Evolutionary conservation across 495 filamentous ascomycete genomes (phyloP).

Genomic region (Sabuloglossum arenarium): DNA sequence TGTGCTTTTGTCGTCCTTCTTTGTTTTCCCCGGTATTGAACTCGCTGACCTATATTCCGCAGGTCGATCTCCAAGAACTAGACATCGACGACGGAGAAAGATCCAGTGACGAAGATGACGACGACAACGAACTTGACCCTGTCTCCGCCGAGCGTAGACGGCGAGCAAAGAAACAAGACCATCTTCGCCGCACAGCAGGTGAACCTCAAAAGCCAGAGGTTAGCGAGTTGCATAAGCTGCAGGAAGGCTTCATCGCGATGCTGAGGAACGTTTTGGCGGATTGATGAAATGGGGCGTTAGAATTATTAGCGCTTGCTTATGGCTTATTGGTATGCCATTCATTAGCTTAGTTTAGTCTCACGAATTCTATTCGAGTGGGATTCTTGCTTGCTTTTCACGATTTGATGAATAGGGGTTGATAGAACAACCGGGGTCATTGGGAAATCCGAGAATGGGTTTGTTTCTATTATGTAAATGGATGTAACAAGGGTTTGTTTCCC

Average conservation of each 20-base stretch:
- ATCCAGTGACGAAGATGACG: slow-evolving; percentile 44
- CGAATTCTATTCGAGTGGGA: too few species aligned
- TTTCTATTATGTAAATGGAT: too few species aligned
- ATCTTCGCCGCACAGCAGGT: slow-evolving; percentile 61
- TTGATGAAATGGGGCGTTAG: too few species aligned
- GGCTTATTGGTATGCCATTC: not conserved
- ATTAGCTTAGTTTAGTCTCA: not conserved
- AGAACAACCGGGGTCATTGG: too few species aligned
- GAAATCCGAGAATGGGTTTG: too few species aligned
- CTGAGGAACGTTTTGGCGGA: slow-evolving; percentile 70
- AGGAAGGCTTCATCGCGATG: slow-evolving; percentile 62
- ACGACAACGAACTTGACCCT: slow-evolving; percentile 60
- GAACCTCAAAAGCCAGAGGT: slow-evolving; percentile 77
- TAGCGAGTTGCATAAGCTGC: slow-evolving; percentile 54
- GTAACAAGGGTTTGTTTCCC: too few species aligned
- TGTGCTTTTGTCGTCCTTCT: not conserved
- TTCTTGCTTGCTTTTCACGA: too few species aligned
- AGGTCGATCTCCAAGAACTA: slow-evolving; percentile 64
- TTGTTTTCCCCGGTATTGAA: not conserved
- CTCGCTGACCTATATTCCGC: not conserved
- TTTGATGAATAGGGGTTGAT: too few species aligned
- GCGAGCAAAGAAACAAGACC: slow-evolving; percentile 51
- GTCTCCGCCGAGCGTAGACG: slow-evolving; percentile 69
- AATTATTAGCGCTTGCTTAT: too few species aligned
- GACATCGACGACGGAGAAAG: slow-evolving; percentile 49